Conservation (phyloP, 768 basidiomycete genomes). For the Amylocystis lapponica region DNA sequence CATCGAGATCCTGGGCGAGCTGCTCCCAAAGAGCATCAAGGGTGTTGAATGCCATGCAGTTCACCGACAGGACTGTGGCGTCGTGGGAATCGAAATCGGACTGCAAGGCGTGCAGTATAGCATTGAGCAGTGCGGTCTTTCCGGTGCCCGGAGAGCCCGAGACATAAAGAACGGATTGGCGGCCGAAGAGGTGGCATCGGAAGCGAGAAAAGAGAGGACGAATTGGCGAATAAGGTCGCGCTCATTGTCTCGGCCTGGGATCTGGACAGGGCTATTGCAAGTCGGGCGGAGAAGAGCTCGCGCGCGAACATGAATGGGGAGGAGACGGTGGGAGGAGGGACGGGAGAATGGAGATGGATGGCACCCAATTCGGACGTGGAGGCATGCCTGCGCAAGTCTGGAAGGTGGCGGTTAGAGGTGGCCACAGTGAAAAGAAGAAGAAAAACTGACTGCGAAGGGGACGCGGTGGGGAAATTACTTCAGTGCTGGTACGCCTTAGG, state of each 20-base stretch:
- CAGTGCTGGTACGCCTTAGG: constrained; percentile 33
- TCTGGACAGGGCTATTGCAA: constrained; percentile 47
- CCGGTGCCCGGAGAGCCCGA: constrained; percentile 93
- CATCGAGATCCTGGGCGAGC: constrained; percentile 50
- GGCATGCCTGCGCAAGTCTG: constrained; percentile 41
- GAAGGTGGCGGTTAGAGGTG: constrained; percentile 5
- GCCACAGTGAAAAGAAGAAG: constrained; percentile 1
- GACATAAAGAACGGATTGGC: constrained; percentile 64
- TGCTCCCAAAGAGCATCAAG: constrained; percentile 69
- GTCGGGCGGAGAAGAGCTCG: constrained; percentile 70
- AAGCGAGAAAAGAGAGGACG: constrained; percentile 47
- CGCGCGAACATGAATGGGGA: constrained; percentile 52
- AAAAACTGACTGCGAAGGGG: constrained; percentile 37
- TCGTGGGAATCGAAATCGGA: constrained; percentile 35
- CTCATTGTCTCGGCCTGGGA: constrained; percentile 68
- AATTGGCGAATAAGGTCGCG: constrained; percentile 54
- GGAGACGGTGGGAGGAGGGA: constrained; percentile 43
- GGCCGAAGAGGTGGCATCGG: constrained; percentile 19
- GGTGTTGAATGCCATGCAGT: constrained; percentile 74
- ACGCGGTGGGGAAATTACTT: constrained; percentile 35
- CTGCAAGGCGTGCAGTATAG: constrained; percentile 41
- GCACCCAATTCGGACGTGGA: constrained; percentile 38
- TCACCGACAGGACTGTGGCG: constrained; percentile 43
- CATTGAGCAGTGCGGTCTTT: constrained; percentile 80
- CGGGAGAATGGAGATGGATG: constrained; percentile 51